These are phyloP conservation scores for Taphrina deformans DNA, from an alignment of 1,139 yeast genomes.

Conservation along the genomic window DNA sequence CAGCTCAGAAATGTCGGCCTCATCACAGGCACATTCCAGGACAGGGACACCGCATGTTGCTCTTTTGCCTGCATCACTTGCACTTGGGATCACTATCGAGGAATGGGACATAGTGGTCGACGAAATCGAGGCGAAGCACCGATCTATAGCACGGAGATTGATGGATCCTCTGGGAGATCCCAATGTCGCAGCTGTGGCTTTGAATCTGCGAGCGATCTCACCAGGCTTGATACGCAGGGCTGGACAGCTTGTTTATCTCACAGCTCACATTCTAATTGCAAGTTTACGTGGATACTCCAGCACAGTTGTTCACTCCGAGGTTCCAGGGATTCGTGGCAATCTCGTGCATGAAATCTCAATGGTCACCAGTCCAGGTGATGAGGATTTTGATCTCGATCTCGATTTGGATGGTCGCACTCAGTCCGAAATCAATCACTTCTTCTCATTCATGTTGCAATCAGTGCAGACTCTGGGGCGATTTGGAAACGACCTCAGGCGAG, in stretches of 20 bases:
- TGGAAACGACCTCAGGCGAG: not conserved
- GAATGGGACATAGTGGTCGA: slow-evolving; percentile 3
- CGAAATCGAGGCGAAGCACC: slow-evolving; percentile 2
- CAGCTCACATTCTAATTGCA: not conserved
- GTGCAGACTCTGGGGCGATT: not conserved
- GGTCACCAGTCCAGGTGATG: not conserved
- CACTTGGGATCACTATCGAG: not conserved
- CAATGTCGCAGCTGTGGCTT: not conserved
- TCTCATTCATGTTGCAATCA: not conserved
- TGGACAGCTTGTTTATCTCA: not conserved
- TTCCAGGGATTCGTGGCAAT: not conserved
- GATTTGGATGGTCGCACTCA: not conserved
- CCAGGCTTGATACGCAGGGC: not conserved
- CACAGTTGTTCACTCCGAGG: not conserved
- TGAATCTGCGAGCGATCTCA: not conserved
- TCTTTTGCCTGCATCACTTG: not conserved
- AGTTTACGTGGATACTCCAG: not conserved
- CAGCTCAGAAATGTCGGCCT: not conserved
- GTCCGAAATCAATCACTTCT: not conserved
- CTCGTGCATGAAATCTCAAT: not conserved
- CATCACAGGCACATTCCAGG: not conserved
- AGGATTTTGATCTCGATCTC: not conserved
- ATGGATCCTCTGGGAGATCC: not conserved
- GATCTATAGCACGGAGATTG: not conserved
- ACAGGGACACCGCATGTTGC: not conserved